Evolutionary conservation across 2,329 filamentous ascomycete genomes (phyloP).

Genomic region (Ophiocordyceps camponoti-floridani): DNA sequence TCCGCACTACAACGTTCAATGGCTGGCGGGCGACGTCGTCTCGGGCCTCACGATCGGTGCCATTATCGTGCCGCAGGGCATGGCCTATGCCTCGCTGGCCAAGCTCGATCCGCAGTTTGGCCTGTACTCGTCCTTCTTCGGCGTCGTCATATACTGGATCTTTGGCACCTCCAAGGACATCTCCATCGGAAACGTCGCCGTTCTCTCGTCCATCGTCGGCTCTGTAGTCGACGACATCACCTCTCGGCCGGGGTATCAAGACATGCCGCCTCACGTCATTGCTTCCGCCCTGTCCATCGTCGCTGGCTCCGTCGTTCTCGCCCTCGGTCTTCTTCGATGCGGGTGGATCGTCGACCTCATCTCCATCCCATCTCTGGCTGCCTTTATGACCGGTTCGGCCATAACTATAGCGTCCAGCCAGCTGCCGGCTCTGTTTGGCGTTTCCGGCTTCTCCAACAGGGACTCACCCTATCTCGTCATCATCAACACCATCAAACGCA

Average conservation of each 20-base stretch:
- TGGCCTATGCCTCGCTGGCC: constrained; percentile 33
- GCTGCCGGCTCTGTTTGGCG: constrained; percentile 30
- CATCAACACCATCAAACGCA: constrained; percentile 28
- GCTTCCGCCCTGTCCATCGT: constrained; percentile 30
- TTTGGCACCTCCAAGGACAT: constrained; percentile 91
- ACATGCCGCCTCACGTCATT: constrained; percentile 23
- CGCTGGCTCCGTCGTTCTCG: constrained; percentile 27
- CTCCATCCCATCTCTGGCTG: constrained; percentile 30
- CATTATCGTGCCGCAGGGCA: constrained; percentile 35
- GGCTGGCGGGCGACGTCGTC: constrained; percentile 27
- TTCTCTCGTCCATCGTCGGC: constrained; percentile 34
- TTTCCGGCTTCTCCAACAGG: constrained; percentile 29
- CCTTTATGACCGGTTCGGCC: constrained; percentile 35
- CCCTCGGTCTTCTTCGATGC: constrained; percentile 28
- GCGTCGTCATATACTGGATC: constrained; percentile 89
- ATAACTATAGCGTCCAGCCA: constrained; percentile 32
- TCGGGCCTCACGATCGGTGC: constrained; percentile 30
- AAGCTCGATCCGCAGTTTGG: constrained; percentile 29
- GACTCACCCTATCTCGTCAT: constrained; percentile 29
- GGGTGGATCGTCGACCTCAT: constrained; percentile 38
- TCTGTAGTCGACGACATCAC: constrained; percentile 18
- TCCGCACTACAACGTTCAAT: constrained; percentile 28
- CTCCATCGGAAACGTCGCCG: constrained; percentile 55
- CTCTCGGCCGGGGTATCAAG: constrained; percentile 17
- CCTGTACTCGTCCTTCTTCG: constrained; percentile 72